Conservation (phyloP, 1,284 basidiomycete genomes). For the Heterobasidion annosum region DNA sequence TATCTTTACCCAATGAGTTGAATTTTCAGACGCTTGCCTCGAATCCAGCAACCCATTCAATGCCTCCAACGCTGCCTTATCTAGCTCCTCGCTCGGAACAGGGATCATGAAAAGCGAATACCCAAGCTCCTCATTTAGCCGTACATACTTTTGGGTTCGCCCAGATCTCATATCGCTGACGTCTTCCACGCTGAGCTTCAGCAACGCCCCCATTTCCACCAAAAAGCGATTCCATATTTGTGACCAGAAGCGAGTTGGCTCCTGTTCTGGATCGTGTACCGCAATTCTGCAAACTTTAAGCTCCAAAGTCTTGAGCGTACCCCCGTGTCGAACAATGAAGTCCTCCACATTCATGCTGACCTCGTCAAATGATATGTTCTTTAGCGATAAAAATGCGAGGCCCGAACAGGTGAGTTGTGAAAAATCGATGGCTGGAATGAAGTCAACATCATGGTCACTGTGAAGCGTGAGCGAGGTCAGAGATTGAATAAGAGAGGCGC, state of each 20-base stretch:
- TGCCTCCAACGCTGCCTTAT: too few species aligned
- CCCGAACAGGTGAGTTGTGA: neutral
- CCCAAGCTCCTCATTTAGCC: too few species aligned
- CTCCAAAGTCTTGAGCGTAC: neutral
- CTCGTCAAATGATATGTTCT: neutral
- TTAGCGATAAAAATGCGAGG: neutral
- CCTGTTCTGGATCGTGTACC: neutral
- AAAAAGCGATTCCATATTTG: neutral
- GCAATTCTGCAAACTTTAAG: neutral
- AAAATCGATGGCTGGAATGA: neutral
- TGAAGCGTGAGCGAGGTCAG: neutral
- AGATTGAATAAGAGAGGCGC: neutral
- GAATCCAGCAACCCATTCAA: too few species aligned
- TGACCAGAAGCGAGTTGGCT: neutral
- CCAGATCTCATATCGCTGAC: too few species aligned
- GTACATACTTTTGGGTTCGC: too few species aligned
- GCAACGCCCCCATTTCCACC: too few species aligned
- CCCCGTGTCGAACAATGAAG: neutral
- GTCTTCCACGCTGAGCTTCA: too few species aligned
- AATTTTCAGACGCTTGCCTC: too few species aligned
- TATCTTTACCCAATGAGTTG: too few species aligned
- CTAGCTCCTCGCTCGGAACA: too few species aligned
- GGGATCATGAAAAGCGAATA: too few species aligned
- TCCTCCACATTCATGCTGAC: neutral
- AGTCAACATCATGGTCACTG: neutral